Conservation (phyloP, 805 yeast genomes). For the Lachancea quebecensis region DNA sequence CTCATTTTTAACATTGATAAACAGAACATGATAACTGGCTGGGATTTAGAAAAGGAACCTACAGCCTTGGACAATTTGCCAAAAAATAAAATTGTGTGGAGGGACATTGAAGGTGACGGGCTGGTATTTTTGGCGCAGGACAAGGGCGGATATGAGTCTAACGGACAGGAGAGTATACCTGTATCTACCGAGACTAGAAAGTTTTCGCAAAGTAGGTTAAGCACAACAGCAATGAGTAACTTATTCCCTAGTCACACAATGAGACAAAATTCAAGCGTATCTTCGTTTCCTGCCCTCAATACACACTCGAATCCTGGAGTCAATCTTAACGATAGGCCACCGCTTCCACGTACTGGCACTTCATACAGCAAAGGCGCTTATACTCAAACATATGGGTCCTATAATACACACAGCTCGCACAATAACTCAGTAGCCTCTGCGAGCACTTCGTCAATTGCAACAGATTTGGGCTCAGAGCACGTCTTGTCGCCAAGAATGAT, state of each 20-base stretch:
- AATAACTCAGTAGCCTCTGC: slow-evolving; percentile 8
- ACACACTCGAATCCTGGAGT: slow-evolving; percentile 14
- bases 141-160: slow-evolving; percentile 19
- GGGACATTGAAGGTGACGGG: slow-evolving; percentile 34
- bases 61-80: slow-evolving; percentile 26
- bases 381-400: slow-evolving; percentile 4
- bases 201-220: slow-evolving; percentile 6
- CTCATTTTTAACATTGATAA: slow-evolving; percentile 30
- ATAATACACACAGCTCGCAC: slow-evolving; percentile 6
- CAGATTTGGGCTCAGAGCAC: slow-evolving; percentile 5
- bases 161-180: not conserved
- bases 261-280: slow-evolving; percentile 3
- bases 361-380: slow-evolving; percentile 15
- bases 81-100: slow-evolving; percentile 27
- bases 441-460: slow-evolving; percentile 4
- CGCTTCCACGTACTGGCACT: slow-evolving; percentile 9
- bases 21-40: slow-evolving; percentile 27
- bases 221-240: slow-evolving; percentile 6
- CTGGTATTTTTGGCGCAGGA: slow-evolving; percentile 26
- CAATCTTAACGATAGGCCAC: not conserved
- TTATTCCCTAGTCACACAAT: not conserved
- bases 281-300: slow-evolving; percentile 5
- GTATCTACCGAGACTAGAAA: not conserved
- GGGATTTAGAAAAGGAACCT: slow-evolving; percentile 29
- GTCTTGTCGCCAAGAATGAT: slow-evolving; percentile 21